These are phyloP conservation scores for Flaveria bidentis DNA, from an alignment of 129 eudicot species.

Conservation along the genomic window DNA sequence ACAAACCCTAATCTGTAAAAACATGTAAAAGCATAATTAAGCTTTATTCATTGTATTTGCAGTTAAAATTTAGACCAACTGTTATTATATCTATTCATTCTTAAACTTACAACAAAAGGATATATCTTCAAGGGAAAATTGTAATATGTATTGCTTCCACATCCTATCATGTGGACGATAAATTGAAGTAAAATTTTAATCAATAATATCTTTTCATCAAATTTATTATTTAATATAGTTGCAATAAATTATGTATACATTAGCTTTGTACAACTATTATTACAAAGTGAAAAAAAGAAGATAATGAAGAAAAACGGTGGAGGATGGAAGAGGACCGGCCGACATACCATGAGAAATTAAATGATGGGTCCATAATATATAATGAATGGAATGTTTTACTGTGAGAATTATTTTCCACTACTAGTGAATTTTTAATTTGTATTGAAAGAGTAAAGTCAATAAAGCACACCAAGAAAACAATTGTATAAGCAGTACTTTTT, in stretches of 20 bases:
- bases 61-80: background rate
- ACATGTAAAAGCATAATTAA: background rate
- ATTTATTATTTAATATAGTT: background rate
- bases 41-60: background rate
- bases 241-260: background rate
- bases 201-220: background rate
- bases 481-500: slow-evolving; percentile 20
- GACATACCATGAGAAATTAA: background rate
- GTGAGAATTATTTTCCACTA: slow-evolving; percentile 36
- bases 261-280: background rate
- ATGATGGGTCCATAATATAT: slow-evolving; percentile 20
- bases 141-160: background rate
- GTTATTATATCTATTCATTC: background rate
- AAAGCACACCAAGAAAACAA: slow-evolving; percentile 28
- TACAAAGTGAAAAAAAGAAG: too few relatives aligned
- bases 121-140: background rate
- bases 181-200: background rate
- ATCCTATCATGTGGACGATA: background rate
- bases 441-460: slow-evolving; percentile 25
- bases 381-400: slow-evolving; percentile 30
- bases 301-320: too few relatives aligned
- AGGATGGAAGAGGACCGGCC: too few relatives aligned
- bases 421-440: slow-evolving; percentile 13
- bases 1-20: slow-evolving; percentile 86
- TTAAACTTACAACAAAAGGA: background rate